Evolutionary conservation across 225 moss, liverwort and hornwort species (phyloP).

Genomic region (Rhytidiadelphus loreus): DNA sequence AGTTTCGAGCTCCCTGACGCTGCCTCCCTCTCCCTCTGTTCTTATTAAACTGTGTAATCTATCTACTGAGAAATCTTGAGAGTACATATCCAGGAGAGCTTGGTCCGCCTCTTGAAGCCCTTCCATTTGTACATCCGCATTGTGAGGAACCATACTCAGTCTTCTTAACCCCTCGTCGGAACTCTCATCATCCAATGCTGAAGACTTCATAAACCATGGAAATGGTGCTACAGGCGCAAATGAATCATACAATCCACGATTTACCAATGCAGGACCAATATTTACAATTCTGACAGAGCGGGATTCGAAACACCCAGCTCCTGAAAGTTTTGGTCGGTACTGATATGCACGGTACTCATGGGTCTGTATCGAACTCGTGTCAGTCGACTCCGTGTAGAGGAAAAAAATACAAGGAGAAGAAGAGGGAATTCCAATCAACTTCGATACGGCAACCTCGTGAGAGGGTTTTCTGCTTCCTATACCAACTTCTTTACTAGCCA

Average conservation of each 20-base stretch:
- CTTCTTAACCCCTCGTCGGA: conserved; percentile 33
- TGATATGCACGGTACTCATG: conserved; percentile 94
- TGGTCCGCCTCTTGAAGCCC: conserved; percentile 27
- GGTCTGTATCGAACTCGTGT: conserved; percentile 65
- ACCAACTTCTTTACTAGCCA: neutral
- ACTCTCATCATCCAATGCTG: conserved; percentile 24
- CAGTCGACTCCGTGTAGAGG: conserved; percentile 68
- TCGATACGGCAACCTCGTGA: neutral
- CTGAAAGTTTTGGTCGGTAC: conserved; percentile 32
- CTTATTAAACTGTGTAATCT: conserved; percentile 39
- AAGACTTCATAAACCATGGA: conserved; percentile 54
- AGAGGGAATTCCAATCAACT: conserved; percentile 23
- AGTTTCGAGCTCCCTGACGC: conserved; percentile 64
- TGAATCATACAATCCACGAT: conserved; percentile 76
- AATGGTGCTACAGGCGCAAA: conserved; percentile 87
- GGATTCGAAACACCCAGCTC: conserved; percentile 54
- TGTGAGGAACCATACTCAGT: neutral
- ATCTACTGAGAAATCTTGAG: conserved; percentile 39
- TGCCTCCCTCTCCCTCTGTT: conserved; percentile 52
- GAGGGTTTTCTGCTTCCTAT: neutral
- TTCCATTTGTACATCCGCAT: conserved; percentile 16
- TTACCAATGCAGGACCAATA: conserved; percentile 60
- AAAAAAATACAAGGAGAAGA: conserved; percentile 68
- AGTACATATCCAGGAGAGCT: conserved; percentile 52
- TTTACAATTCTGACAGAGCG: conserved; percentile 77